Conservation (phyloP, 129 eudicot species). For the Ambrosia artemisiifolia region DNA sequence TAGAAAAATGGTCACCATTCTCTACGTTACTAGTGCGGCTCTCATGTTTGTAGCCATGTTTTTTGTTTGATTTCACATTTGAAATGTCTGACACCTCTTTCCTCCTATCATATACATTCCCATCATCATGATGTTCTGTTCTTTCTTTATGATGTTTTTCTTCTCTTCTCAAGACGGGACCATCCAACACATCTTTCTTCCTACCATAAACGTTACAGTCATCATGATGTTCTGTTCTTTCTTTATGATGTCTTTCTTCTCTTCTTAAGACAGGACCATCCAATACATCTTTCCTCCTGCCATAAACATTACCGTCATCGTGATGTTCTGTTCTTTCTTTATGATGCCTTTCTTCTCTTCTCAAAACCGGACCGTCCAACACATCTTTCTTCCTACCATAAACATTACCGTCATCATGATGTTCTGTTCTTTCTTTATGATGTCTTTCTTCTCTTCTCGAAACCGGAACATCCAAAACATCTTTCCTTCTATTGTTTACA, state of each 20-base stretch:
- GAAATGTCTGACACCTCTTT: constrained; percentile 26
- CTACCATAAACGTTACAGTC: constrained; percentile 21
- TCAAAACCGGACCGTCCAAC: constrained; percentile 17
- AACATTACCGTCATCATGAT: constrained; percentile 21
- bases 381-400: constrained; percentile 32
- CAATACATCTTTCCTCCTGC: constrained; percentile 25
- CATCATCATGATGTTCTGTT: constrained; percentile 24
- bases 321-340: constrained; percentile 41
- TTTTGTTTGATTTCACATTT: neutral
- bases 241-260: constrained; percentile 40
- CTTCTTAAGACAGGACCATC: constrained; percentile 20
- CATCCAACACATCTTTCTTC: constrained; percentile 29
- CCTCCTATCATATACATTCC: constrained; percentile 23
- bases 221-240: constrained; percentile 32
- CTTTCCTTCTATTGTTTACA: constrained; percentile 18
- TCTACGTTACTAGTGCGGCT: neutral
- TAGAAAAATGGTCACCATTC: constrained; percentile 22
- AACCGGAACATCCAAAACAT: constrained; percentile 22
- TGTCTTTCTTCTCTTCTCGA: constrained; percentile 35
- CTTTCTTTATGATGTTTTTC: constrained; percentile 43
- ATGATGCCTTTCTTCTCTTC: constrained; percentile 35
- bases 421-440: constrained; percentile 40
- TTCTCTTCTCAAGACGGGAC: constrained; percentile 27
- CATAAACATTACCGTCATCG: constrained; percentile 23
- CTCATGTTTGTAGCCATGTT: neutral